phyloP scores from a whole-genome alignment of 345 rosid species.

The Erysimum cheiranthoides region DNA sequence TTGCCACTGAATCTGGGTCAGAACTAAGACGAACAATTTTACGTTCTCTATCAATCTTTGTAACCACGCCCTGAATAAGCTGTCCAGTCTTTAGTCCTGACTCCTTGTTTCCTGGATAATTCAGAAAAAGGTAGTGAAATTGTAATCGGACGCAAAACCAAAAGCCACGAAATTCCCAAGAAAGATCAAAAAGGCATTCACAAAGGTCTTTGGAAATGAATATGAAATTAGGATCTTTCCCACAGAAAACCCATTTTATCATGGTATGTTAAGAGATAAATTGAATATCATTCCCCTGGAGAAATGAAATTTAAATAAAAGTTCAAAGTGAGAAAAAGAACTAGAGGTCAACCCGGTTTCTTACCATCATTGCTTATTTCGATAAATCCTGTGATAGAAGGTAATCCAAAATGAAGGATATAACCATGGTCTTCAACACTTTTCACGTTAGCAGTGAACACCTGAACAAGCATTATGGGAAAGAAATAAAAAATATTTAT shows the following conservation, averaged over 20 bases:
- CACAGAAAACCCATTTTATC: slow-evolving; percentile 10
- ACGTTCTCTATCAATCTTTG: slow-evolving; percentile 69
- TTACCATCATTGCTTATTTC: slow-evolving; percentile 63
- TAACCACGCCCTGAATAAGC: slow-evolving; percentile 81
- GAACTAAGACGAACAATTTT: slow-evolving; percentile 77
- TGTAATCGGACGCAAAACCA: slow-evolving; percentile 12
- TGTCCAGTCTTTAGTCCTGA: slow-evolving; percentile 63
- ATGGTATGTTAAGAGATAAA: slow-evolving; percentile 18
- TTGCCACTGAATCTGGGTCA: slow-evolving; percentile 71
- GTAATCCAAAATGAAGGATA: slow-evolving; percentile 86
- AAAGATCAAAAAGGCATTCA: slow-evolving; percentile 25
- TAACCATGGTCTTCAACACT: slow-evolving; percentile 98
- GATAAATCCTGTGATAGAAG: slow-evolving; percentile 82
- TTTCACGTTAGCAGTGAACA: slow-evolving; percentile 72
- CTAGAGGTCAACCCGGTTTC: slow-evolving; percentile 9
- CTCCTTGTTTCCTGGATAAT: slow-evolving; percentile 51
- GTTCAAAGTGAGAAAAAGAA: slow-evolving; percentile 10
- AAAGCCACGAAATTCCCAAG: slow-evolving; percentile 23
- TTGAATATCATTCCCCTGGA: slow-evolving; percentile 3
- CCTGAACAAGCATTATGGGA: slow-evolving; percentile 53
- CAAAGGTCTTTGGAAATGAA: slow-evolving; percentile 15
- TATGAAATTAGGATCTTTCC: slow-evolving; percentile 1
- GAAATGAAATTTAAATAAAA: slow-evolving; percentile 20
- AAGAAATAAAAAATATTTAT: slow-evolving; percentile 21
- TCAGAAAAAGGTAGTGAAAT: neutral